A percentile compares a stretch with the other conserved stretches of the same genome.
phyloP scores from a whole-genome alignment of 1,139 yeast species.

The Yamadazyma triangularis region DNA sequence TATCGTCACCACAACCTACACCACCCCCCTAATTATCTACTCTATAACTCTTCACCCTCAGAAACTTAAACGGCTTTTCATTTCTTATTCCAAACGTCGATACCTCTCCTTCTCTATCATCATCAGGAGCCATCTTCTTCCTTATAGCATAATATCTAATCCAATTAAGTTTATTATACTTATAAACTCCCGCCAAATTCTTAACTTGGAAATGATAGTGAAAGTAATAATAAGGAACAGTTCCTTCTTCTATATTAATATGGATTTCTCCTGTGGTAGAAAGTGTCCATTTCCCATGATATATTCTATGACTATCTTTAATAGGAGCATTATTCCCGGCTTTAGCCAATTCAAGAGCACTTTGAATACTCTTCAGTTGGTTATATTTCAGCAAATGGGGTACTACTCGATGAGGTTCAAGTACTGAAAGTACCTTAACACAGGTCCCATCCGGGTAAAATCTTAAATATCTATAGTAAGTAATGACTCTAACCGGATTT shows the following conservation, averaged over 20 bases:
- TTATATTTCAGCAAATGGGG: conserved; percentile 43
- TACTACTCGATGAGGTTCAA: conserved; percentile 62
- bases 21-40: conserved; percentile 6
- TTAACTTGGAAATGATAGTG: conserved; percentile 57
- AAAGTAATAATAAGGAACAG: conserved; percentile 59
- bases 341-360: conserved; percentile 12
- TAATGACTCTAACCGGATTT: conserved; percentile 75
- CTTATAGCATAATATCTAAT: conserved; percentile 52
- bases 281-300: conserved; percentile 53
- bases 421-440: conserved; percentile 57
- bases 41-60: conserved; percentile 51
- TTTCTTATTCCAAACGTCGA: conserved; percentile 56
- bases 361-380: conserved; percentile 11
- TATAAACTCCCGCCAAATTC: conserved; percentile 48
- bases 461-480: conserved; percentile 81
- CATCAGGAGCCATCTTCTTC: conserved; percentile 26
- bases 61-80: conserved; percentile 74
- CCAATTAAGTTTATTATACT: conserved; percentile 71
- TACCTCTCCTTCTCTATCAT: conserved; percentile 46
- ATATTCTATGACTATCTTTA: conserved; percentile 35
- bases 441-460: conserved; percentile 79
- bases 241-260: conserved; percentile 53
- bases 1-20: too few relatives aligned
- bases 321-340: conserved; percentile 8
- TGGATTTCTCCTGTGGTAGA: conserved; percentile 47